These are phyloP conservation scores for Pleurotus pulmonarius DNA, from an alignment of 768 basidiomycete genomes.

Conservation along the genomic window DNA sequence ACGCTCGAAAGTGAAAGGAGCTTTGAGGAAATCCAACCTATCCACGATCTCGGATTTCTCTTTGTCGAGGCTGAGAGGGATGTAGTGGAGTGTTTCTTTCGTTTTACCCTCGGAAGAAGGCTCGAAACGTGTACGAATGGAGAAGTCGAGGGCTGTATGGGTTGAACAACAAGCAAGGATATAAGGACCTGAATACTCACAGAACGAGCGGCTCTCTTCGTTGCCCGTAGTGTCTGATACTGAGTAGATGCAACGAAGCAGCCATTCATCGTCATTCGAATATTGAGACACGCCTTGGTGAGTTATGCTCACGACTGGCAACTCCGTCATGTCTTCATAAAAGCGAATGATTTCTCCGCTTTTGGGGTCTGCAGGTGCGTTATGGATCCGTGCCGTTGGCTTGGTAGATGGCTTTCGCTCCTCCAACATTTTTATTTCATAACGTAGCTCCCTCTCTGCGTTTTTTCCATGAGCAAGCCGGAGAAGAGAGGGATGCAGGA, in stretches of 20 bases:
- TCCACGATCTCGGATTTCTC: constrained; percentile 54
- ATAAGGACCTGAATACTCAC: constrained; percentile 9
- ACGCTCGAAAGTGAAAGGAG: constrained; percentile 64
- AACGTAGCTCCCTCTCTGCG: constrained; percentile 46
- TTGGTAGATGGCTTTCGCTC: constrained; percentile 45
- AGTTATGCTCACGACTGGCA: constrained; percentile 66
- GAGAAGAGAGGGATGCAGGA: neutral
- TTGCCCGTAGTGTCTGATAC: constrained; percentile 14
- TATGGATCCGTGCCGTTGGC: constrained; percentile 34
- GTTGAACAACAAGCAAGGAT: constrained; percentile 24
- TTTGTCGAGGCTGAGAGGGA: constrained; percentile 60
- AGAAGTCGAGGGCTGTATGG: constrained; percentile 45
- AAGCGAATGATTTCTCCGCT: constrained; percentile 60
- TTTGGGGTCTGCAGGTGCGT: constrained; percentile 48
- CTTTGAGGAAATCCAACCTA: constrained; percentile 56
- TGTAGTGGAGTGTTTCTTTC: constrained; percentile 51
- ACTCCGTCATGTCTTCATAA: constrained; percentile 85
- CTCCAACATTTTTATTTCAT: constrained; percentile 56
- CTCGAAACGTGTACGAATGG: constrained; percentile 23
- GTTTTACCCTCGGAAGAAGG: constrained; percentile 33
- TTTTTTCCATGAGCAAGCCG: neutral
- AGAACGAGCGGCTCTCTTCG: neutral
- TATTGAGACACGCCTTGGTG: constrained; percentile 25
- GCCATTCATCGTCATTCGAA: constrained; percentile 54
- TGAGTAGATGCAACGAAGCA: constrained; percentile 67